Percentiles rank a stretch among this genome's conserved stretches.
Evolutionary conservation across 495 filamentous ascomycete genomes (phyloP).

Genomic region (Rhypophila decipiens): DNA sequence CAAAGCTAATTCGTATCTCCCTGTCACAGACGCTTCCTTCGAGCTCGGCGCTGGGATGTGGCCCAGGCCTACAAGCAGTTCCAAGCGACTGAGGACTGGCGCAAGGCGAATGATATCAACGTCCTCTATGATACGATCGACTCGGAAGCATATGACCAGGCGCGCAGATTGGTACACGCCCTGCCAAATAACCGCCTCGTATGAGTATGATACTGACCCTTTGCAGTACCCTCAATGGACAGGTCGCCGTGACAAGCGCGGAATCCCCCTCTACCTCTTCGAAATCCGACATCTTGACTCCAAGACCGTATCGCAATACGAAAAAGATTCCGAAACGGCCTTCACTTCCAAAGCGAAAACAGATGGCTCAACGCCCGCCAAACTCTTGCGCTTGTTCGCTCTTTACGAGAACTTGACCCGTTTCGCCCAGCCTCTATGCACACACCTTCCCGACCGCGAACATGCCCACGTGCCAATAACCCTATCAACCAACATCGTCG

Average conservation of each 20-base stretch:
- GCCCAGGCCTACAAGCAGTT: conserved; percentile 76
- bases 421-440: conserved; percentile 79
- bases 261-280: conserved; percentile 85
- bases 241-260: conserved; percentile 73
- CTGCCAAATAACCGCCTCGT: background rate
- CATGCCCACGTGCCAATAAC: conserved; percentile 71
- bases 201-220: background rate
- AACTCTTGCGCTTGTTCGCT: conserved; percentile 74
- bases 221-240: conserved; percentile 87
- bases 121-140: conserved; percentile 72
- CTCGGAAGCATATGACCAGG: conserved; percentile 72
- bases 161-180: conserved; percentile 61
- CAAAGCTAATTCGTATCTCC: background rate
- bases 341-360: conserved; percentile 46
- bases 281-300: conserved; percentile 74
- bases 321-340: conserved; percentile 53
- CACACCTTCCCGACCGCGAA: conserved; percentile 59
- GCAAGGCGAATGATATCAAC: conserved; percentile 68
- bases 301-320: conserved; percentile 74
- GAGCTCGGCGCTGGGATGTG: conserved; percentile 68
- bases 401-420: conserved; percentile 85
- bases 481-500: conserved; percentile 84
- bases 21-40: conserved; percentile 61
- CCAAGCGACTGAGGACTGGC: conserved; percentile 83
- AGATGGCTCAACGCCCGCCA: conserved; percentile 56